These are phyloP conservation scores for Leccinum truebloodii DNA, from an alignment of 768 basidiomycete species.

Conservation along the genomic window DNA sequence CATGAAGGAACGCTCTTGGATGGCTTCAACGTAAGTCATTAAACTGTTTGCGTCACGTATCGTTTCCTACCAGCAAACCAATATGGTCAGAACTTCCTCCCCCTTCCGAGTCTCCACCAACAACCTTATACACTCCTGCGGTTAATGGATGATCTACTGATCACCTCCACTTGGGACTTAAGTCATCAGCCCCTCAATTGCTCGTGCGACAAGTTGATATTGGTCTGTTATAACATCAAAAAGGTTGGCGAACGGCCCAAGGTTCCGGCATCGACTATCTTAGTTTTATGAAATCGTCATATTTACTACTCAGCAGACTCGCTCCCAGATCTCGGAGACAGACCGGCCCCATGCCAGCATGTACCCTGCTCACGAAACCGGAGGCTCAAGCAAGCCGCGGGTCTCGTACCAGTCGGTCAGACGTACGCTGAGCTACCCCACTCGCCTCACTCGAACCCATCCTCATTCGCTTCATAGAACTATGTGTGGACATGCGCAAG, in stretches of 20 bases:
- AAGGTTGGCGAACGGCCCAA: constrained; percentile 97
- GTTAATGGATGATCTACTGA: constrained; percentile 88
- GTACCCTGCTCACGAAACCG: constrained; percentile 61
- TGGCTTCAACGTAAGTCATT: constrained; percentile 67
- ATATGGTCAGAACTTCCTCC: constrained; percentile 75
- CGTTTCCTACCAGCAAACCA: constrained; percentile 64
- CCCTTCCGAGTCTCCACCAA: constrained; percentile 44
- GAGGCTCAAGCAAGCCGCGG: constrained; percentile 93
- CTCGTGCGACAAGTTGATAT: neutral
- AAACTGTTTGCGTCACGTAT: neutral
- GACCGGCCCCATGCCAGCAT: too few species aligned
- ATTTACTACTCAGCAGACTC: constrained; percentile 79
- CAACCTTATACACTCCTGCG: constrained; percentile 91
- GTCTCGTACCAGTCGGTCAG: constrained; percentile 90
- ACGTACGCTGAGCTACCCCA: constrained; percentile 53
- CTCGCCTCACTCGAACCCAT: too few species aligned
- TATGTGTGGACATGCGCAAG: too few species aligned
- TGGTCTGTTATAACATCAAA: constrained; percentile 62
- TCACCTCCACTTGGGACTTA: constrained; percentile 95
- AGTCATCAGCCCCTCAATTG: constrained; percentile 36
- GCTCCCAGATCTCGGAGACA: too few species aligned
- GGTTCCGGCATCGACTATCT: constrained; percentile 94
- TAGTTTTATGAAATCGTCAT: constrained; percentile 96
- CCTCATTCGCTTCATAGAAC: too few species aligned
- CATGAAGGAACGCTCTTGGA: constrained; percentile 62